These are phyloP conservation scores for Chytriomyces sp. DNA, from an alignment of 192 early-diverging fungal genomes.

Conservation along the genomic window DNA sequence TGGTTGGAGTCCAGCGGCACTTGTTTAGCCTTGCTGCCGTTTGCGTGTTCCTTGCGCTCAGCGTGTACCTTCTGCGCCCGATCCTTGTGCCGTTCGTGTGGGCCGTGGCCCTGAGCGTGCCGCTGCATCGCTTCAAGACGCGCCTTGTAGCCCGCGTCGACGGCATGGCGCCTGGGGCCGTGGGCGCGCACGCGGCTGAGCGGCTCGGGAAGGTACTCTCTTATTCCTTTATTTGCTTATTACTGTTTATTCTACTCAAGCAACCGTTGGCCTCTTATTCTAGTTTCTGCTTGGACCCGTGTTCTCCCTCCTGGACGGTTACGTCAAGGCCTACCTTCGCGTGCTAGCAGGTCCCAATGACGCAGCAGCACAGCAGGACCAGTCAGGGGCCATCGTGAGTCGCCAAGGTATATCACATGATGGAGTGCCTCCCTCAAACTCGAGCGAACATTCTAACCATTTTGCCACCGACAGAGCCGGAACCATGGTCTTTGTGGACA, in stretches of 20 bases:
- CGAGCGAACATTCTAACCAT: too few relatives aligned
- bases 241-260: background rate
- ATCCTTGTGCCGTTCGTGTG: constrained; percentile 4
- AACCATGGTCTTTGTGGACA: constrained; percentile 11
- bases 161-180: background rate
- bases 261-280: background rate
- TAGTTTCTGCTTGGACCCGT: constrained; percentile 16
- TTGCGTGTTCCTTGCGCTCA: background rate
- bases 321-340: background rate
- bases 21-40: background rate
- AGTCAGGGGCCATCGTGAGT: too few relatives aligned
- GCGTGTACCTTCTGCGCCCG: background rate
- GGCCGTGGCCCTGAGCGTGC: constrained; percentile 16
- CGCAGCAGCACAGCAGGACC: too few relatives aligned
- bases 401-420: too few relatives aligned
- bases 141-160: background rate
- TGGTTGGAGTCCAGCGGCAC: too few relatives aligned
- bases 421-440: too few relatives aligned
- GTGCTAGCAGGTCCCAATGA: background rate
- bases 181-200: background rate
- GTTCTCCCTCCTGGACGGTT: background rate
- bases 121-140: constrained; percentile 13
- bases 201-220: background rate
- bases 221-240: background rate
- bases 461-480: background rate